A percentile compares a stretch with the other conserved stretches of the same genome.
phyloP scores from a whole-genome alignment of 1,139 yeast species.

The Wickerhamomyces sp. region DNA sequence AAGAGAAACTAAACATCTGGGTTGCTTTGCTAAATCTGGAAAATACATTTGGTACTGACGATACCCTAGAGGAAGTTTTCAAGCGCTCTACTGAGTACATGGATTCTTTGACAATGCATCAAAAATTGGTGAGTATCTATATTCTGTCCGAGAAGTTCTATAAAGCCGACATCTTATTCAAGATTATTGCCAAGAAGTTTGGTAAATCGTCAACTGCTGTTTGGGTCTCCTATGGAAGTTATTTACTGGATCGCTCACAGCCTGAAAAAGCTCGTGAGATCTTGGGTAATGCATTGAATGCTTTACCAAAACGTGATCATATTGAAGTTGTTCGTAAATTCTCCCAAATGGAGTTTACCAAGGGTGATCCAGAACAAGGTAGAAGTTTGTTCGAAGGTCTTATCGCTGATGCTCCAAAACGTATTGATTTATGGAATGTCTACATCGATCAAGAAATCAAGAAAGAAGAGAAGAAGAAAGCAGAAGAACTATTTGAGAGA shows the following conservation, averaged over 20 bases:
- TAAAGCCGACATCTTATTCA: constrained; percentile 67
- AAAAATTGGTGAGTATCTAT: constrained; percentile 71
- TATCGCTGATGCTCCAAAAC: constrained; percentile 82
- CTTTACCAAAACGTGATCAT: constrained; percentile 71
- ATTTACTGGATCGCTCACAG: constrained; percentile 56
- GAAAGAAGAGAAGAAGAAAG: constrained; percentile 51
- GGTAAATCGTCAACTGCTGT: constrained; percentile 59
- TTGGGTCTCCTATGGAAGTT: constrained; percentile 79
- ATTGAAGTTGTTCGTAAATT: constrained; percentile 80
- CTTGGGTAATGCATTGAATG: constrained; percentile 66
- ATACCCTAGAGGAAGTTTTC: constrained; percentile 73
- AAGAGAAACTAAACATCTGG: constrained; percentile 93
- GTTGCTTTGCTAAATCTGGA: constrained; percentile 92
- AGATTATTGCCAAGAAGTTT: constrained; percentile 71
- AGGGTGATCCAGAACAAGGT: constrained; percentile 92
- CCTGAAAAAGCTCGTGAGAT: constrained; percentile 61
- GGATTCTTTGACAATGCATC: constrained; percentile 82
- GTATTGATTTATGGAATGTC: constrained; percentile 92
- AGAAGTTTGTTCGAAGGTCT: constrained; percentile 92
- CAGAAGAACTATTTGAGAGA: constrained; percentile 79
- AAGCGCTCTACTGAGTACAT: constrained; percentile 82
- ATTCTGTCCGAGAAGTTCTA: constrained; percentile 65
- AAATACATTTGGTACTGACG: constrained; percentile 86
- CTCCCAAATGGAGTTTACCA: constrained; percentile 80
- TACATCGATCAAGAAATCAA: constrained; percentile 91